Conservation (phyloP, 2,329 filamentous ascomycete species). For the Talaromyces albobiverticillius region DNA sequence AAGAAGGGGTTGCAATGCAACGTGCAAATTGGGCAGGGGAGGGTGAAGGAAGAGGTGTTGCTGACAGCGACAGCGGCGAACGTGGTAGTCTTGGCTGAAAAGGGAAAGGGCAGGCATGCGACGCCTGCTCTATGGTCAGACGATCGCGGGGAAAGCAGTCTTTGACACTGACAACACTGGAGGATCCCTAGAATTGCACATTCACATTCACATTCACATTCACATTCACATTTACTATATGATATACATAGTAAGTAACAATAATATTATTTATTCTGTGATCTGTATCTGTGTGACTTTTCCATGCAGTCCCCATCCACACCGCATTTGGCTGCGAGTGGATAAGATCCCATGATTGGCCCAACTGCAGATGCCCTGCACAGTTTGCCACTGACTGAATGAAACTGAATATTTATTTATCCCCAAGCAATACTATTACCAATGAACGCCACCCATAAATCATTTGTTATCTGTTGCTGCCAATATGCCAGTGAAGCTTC, state of each 20-base stretch:
- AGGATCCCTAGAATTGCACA: too few relatives aligned
- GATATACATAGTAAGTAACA: too few relatives aligned
- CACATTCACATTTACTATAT: too few relatives aligned
- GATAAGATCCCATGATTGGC: neutral
- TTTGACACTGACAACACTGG: neutral
- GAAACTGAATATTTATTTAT: too few relatives aligned
- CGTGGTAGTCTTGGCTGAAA: constrained; percentile 12
- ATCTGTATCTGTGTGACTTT: too few relatives aligned
- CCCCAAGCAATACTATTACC: constrained; percentile 1
- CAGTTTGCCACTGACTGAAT: neutral
- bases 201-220: too few relatives aligned
- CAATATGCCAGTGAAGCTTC: constrained; percentile 18
- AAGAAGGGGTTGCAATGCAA: constrained; percentile 1
- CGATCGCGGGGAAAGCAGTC: constrained; percentile 37
- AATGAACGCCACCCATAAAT: constrained; percentile 10
- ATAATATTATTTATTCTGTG: too few relatives aligned
- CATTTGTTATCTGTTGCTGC: neutral
- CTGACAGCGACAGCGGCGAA: neutral
- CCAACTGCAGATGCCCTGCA: neutral
- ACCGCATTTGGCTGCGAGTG: neutral
- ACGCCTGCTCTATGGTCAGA: too few relatives aligned
- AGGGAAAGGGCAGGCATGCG: constrained; percentile 18
- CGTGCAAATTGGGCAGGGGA: constrained; percentile 1
- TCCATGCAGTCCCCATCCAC: neutral
- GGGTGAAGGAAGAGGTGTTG: constrained; percentile 14